Conservation (phyloP, 2,329 filamentous ascomycete genomes). For the Talaromyces sp. region DNA sequence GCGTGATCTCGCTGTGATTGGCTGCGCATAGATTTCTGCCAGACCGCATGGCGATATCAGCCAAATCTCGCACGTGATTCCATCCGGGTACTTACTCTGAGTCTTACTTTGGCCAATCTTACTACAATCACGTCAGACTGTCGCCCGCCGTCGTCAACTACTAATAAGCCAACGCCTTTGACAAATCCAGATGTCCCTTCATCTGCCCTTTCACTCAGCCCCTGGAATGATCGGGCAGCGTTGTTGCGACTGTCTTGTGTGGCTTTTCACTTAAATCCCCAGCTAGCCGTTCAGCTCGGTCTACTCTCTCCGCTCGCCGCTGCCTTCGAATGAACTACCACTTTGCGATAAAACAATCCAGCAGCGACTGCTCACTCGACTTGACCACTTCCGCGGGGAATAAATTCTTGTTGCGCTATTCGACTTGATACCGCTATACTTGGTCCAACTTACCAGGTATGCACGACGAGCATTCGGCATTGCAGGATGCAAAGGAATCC, state of each 20-base stretch:
- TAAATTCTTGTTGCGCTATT: not conserved
- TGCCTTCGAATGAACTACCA: not conserved
- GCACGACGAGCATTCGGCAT: not conserved
- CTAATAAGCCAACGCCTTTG: not conserved
- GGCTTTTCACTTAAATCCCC: slow-evolving; percentile 5
- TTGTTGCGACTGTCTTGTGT: not conserved
- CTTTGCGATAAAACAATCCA: not conserved
- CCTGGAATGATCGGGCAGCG: not conserved
- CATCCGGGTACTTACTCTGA: not conserved
- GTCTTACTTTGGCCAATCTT: not conserved
- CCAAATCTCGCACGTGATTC: slow-evolving; percentile 12
- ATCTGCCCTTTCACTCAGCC: not conserved
- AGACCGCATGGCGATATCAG: slow-evolving; percentile 7
- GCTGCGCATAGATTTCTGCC: slow-evolving; percentile 3
- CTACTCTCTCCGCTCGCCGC: not conserved
- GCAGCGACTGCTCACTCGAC: no score
- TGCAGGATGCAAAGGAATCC: slow-evolving; percentile 7
- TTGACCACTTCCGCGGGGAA: not conserved
- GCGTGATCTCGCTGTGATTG: slow-evolving; percentile 5
- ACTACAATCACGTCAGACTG: slow-evolving; percentile 17
- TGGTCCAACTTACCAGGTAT: not conserved
- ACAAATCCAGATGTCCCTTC: slow-evolving; percentile 9
- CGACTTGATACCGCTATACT: not conserved
- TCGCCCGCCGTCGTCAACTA: slow-evolving; percentile 13
- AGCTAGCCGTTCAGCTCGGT: not conserved